Evolutionary conservation across 345 rosid genomes (phyloP).

Genomic region (Pugionium dolabratum): DNA sequence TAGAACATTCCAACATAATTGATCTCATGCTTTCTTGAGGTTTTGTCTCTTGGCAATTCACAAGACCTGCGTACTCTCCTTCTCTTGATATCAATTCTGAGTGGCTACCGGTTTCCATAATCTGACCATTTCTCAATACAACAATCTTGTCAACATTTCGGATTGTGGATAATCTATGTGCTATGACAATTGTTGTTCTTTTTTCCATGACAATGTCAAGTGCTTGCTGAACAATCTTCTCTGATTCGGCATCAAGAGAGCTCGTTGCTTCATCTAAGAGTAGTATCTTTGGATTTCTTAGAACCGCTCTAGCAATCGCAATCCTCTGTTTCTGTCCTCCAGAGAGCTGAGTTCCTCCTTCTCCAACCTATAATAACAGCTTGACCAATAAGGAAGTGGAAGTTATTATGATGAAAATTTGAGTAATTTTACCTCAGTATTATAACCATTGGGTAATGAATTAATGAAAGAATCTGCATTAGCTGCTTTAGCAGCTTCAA

Average conservation of each 20-base stretch:
- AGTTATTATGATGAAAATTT: neutral
- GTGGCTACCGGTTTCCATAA: conserved; percentile 74
- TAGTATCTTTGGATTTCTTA: conserved; percentile 76
- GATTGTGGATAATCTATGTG: conserved; percentile 72
- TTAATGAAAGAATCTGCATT: conserved; percentile 76
- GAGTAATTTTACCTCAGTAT: conserved; percentile 55
- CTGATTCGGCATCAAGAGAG: conserved; percentile 85
- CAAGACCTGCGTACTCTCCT: conserved; percentile 65
- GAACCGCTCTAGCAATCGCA: conserved; percentile 79
- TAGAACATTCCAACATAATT: conserved; percentile 40
- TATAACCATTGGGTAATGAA: conserved; percentile 63
- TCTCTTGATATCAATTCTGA: conserved; percentile 57
- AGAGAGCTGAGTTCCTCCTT: conserved; percentile 91
- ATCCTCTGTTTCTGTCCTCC: conserved; percentile 53
- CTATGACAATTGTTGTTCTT: conserved; percentile 70
- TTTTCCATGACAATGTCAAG: conserved; percentile 60
- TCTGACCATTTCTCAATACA: conserved; percentile 67
- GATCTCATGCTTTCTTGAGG: conserved; percentile 40
- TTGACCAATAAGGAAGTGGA: neutral
- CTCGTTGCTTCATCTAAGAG: conserved; percentile 92
- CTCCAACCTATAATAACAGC: conserved; percentile 64
- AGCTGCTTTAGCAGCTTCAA: conserved; percentile 73
- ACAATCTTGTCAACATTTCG: conserved; percentile 67
- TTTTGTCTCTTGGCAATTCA: conserved; percentile 57
- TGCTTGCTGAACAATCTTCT: conserved; percentile 71